Percentiles rank a stretch among this genome's conserved stretches.
Evolutionary conservation across 345 rosid genomes (phyloP).

Genomic region (Litchi chinensis): DNA sequence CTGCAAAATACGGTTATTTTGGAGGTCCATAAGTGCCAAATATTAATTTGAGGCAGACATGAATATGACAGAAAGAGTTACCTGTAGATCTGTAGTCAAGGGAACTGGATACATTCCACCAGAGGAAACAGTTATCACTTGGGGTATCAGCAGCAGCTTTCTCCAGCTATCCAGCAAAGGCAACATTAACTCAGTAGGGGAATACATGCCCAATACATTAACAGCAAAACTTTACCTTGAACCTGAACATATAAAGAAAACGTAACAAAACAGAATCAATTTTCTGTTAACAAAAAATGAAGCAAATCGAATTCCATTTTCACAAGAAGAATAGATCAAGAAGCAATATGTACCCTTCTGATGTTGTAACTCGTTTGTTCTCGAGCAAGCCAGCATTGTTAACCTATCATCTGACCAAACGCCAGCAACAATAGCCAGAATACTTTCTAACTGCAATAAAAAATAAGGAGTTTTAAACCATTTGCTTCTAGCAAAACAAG

Average conservation of each 20-base stretch:
- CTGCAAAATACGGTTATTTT: slow-evolving; percentile 42
- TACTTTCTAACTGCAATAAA: slow-evolving; percentile 56
- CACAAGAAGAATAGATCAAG: slow-evolving; percentile 14
- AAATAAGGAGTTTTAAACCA: not conserved
- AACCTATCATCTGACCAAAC: slow-evolving; percentile 77
- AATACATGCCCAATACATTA: slow-evolving; percentile 83
- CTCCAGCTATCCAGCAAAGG: slow-evolving; percentile 71
- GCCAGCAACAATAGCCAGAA: slow-evolving; percentile 60
- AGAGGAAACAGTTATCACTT: slow-evolving; percentile 83
- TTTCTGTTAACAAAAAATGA: not conserved
- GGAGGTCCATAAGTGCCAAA: not conserved
- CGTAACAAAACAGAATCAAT: not conserved
- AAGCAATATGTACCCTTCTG: slow-evolving; percentile 65
- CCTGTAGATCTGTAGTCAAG: slow-evolving; percentile 81
- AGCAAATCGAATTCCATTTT: not conserved
- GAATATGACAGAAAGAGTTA: slow-evolving; percentile 16
- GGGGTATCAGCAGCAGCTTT: slow-evolving; percentile 79
- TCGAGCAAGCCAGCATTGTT: slow-evolving; percentile 89
- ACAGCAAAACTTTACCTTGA: slow-evolving; percentile 71
- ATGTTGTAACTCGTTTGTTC: slow-evolving; percentile 52
- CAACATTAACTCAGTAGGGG: slow-evolving; percentile 69
- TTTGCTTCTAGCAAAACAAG: not conserved
- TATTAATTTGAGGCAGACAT: not conserved
- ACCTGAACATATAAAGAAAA: slow-evolving; percentile 38
- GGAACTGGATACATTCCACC: slow-evolving; percentile 88